Evolutionary conservation across 345 rosid genomes (phyloP).

Genomic region (Punica granatum): DNA sequence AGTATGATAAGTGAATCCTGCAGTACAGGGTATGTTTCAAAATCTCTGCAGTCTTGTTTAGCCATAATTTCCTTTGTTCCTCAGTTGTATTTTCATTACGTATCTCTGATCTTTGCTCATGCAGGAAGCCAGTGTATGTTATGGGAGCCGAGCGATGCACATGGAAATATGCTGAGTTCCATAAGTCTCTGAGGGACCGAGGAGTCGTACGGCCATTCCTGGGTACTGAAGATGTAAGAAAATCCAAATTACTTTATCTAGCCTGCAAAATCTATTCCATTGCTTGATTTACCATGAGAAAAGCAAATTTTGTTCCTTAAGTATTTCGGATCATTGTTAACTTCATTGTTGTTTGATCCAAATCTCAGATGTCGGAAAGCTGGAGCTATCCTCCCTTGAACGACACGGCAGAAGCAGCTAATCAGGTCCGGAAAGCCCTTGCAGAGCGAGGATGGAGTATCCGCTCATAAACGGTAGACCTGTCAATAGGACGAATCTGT

Average conservation of each 20-base stretch:
- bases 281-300: not conserved
- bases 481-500: conserved; percentile 18
- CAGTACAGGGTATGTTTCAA: conserved; percentile 75
- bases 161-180: conserved; percentile 85
- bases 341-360: not conserved
- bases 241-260: not conserved
- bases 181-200: conserved; percentile 70
- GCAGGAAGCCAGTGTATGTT: conserved; percentile 88
- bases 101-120: conserved; percentile 11
- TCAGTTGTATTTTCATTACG: not conserved
- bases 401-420: conserved; percentile 88
- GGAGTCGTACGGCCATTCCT: conserved; percentile 79
- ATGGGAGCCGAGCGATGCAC: conserved; percentile 79
- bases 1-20: conserved; percentile 92
- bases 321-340: not conserved
- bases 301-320: not conserved
- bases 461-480: conserved; percentile 31
- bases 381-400: conserved; percentile 96
- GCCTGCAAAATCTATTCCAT: not conserved
- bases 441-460: conserved; percentile 83
- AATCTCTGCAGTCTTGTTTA: not conserved
- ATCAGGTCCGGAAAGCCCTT: conserved; percentile 49
- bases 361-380: conserved; percentile 66
- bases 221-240: conserved; percentile 92
- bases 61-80: not conserved